These are phyloP conservation scores for Blastobotrys malaysiensis DNA, from an alignment of 1,139 yeast species.

Conservation along the genomic window DNA sequence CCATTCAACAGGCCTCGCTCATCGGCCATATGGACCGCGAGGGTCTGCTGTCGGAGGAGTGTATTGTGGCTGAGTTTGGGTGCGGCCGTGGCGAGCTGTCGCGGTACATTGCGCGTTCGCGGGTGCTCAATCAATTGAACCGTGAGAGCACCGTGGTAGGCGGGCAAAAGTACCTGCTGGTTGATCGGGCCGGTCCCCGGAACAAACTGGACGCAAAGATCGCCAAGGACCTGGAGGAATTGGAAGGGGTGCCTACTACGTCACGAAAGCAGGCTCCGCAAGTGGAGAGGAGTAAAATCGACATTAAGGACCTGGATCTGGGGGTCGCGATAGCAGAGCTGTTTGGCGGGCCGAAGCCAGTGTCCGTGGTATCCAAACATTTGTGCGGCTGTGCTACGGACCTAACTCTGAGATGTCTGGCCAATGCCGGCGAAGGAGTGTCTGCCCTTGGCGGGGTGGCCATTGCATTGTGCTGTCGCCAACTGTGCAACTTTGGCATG, in stretches of 20 bases:
- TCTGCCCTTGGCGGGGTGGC: conserved; percentile 51
- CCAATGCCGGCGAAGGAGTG: conserved; percentile 37
- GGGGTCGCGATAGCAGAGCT: conserved; percentile 23
- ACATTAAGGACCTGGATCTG: conserved; percentile 68
- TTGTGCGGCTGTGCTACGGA: conserved; percentile 94
- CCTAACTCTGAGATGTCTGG: conserved; percentile 62
- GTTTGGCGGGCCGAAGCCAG: conserved; percentile 13
- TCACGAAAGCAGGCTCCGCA: conserved; percentile 41
- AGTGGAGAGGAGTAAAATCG: conserved; percentile 57
- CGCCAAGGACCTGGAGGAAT: conserved; percentile 42
- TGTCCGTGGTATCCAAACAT: conserved; percentile 76
- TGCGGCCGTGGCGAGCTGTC: conserved; percentile 86
- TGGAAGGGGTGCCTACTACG: conserved; percentile 27
- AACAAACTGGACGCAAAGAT: conserved; percentile 75
- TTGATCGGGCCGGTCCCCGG: conserved; percentile 75
- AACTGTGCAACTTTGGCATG: conserved; percentile 62
- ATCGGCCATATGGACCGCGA: conserved; percentile 58
- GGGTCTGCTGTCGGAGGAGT: conserved; percentile 36
- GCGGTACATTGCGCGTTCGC: conserved; percentile 54
- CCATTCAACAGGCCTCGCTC: conserved; percentile 74
- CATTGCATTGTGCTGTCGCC: conserved; percentile 94
- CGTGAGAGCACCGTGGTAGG: not conserved
- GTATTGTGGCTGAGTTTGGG: conserved; percentile 70
- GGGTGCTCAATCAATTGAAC: conserved; percentile 23
- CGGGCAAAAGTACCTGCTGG: conserved; percentile 46